These are phyloP conservation scores for Salvia splendens DNA, from an alignment of 257 asterid species.

Conservation along the genomic window DNA sequence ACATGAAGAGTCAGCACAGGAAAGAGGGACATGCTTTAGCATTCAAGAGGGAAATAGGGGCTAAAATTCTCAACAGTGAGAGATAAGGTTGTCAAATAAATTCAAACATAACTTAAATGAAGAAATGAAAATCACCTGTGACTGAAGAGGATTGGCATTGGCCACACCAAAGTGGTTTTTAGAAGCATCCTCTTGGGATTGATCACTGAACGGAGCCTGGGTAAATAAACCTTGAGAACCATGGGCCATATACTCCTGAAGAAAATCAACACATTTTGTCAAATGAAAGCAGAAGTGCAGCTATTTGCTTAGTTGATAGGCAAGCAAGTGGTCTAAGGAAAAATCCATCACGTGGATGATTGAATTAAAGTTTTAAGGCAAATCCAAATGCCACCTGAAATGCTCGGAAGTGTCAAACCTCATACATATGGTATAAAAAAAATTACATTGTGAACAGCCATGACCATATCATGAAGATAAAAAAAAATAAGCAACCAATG, in stretches of 20 bases:
- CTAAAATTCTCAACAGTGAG: too few species aligned
- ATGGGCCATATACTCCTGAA: slow-evolving; percentile 89
- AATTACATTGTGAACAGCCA: background rate
- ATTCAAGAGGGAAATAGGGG: background rate
- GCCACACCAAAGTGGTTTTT: slow-evolving; percentile 71
- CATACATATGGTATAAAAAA: background rate
- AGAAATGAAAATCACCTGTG: slow-evolving; percentile 57
- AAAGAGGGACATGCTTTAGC: background rate
- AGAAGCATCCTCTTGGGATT: slow-evolving; percentile 80
- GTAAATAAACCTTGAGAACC: slow-evolving; percentile 93
- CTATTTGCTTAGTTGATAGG: slow-evolving; percentile 4
- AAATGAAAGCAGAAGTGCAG: slow-evolving; percentile 11
- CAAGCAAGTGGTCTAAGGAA: slow-evolving; percentile 1
- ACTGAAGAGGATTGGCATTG: slow-evolving; percentile 67
- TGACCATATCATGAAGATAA: background rate
- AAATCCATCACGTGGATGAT: background rate
- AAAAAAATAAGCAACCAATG: background rate
- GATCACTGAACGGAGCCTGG: slow-evolving; percentile 80
- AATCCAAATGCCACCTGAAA: too few species aligned
- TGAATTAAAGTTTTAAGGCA: background rate
- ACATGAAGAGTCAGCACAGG: too few species aligned
- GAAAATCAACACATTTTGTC: slow-evolving; percentile 22
- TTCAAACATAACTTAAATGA: background rate
- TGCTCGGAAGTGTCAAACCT: background rate
- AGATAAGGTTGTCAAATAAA: background rate